Evolutionary conservation across 1,139 yeast species (phyloP).

Genomic region (Lodderomyces oxycetoniae): DNA sequence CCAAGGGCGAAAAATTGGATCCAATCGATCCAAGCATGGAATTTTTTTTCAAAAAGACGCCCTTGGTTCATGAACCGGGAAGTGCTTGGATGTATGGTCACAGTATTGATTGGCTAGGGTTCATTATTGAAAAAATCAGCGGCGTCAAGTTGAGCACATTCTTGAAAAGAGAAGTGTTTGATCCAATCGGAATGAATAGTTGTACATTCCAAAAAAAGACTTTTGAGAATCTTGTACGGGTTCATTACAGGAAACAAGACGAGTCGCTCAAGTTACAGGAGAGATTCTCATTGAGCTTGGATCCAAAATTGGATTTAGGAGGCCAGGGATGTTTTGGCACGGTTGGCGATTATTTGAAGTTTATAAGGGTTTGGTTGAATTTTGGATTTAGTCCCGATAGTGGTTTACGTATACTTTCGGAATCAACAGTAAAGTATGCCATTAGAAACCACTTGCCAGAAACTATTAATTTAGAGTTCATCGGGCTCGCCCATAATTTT

Average conservation of each 20-base stretch:
- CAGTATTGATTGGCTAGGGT: conserved; percentile 51
- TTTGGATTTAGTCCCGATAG: conserved; percentile 40
- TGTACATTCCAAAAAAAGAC: conserved; percentile 34
- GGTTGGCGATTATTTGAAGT: conserved; percentile 39
- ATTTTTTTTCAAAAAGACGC: conserved; percentile 30
- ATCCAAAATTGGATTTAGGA: conserved; percentile 41
- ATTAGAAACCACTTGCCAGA: conserved; percentile 32
- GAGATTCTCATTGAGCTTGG: conserved; percentile 17
- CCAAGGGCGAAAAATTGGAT: conserved; percentile 19
- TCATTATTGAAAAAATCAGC: conserved; percentile 38
- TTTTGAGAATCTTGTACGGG: conserved; percentile 21
- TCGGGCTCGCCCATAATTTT: conserved; percentile 12
- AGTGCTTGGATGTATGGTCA: conserved; percentile 48
- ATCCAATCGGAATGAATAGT: conserved; percentile 40
- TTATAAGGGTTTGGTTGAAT: conserved; percentile 44
- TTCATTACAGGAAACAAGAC: conserved; percentile 22
- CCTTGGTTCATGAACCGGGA: conserved; percentile 52
- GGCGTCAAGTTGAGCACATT: conserved; percentile 42
- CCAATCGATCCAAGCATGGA: conserved; percentile 23
- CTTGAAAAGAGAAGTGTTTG: conserved; percentile 35
- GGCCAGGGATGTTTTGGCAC: conserved; percentile 48
- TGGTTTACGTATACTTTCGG: conserved; percentile 28
- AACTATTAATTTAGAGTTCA: conserved; percentile 19
- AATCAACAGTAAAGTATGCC: conserved; percentile 30
- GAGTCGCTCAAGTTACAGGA: conserved; percentile 16